Percentiles rank a stretch among this genome's conserved stretches.
phyloP scores from a whole-genome alignment of 768 basidiomycete genomes.

The Gymnopilus dilepis region DNA sequence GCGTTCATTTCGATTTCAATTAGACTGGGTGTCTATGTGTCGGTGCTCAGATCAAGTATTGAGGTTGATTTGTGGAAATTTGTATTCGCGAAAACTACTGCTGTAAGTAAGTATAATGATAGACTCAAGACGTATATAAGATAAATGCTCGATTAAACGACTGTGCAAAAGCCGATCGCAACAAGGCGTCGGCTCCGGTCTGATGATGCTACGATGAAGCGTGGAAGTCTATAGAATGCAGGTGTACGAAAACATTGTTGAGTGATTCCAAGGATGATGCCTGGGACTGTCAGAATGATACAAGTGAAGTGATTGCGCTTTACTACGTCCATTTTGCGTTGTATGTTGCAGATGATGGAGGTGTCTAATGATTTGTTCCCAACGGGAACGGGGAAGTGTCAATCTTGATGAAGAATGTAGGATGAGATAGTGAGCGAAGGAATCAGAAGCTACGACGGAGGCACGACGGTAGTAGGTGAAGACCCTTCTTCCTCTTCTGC shows the following conservation, averaged over 20 bases:
- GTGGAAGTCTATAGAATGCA: background rate
- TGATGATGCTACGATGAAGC: background rate
- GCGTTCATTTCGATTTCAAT: background rate
- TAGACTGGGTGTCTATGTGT: too few species aligned
- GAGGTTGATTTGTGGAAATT: too few species aligned
- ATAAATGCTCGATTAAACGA: constrained; percentile 8
- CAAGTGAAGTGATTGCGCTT: background rate
- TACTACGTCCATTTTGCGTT: background rate
- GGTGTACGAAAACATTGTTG: background rate
- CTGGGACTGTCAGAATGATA: constrained; percentile 1
- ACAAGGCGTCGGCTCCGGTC: background rate
- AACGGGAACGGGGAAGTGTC: background rate
- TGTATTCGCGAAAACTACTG: background rate
- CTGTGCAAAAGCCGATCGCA: background rate
- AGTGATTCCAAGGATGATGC: background rate
- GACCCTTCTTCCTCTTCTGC: constrained; percentile 26
- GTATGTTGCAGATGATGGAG: background rate
- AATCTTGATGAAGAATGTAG: background rate
- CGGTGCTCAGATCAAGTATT: too few species aligned
- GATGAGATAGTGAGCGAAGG: too few species aligned
- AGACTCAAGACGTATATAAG: background rate
- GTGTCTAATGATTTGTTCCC: background rate
- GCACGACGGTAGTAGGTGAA: constrained; percentile 5
- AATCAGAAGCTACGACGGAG: background rate
- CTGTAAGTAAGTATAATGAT: constrained; percentile 5